phyloP scores from a whole-genome alignment of 1,284 basidiomycete species.

The Ganoderma sinense region DNA sequence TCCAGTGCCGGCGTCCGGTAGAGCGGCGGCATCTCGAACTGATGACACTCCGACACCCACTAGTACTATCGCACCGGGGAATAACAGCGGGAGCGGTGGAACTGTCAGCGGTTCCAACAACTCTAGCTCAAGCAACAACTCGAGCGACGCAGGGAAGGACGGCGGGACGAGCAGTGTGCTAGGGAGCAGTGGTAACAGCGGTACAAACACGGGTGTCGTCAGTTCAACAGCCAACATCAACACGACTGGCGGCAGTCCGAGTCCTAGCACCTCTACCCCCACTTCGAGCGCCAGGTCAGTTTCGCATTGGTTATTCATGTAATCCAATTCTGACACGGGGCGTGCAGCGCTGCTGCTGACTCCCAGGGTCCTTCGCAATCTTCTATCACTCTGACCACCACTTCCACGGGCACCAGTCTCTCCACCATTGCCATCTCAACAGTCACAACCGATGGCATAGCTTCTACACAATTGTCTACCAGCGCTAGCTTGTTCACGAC shows the following conservation, averaged over 20 bases:
- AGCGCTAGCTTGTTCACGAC: slow-evolving; percentile 19
- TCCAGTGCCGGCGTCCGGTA: neutral
- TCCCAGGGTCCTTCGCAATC: neutral
- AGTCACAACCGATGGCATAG: slow-evolving; percentile 8
- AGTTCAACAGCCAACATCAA: neutral
- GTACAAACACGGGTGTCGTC: neutral
- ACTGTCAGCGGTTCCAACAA: neutral
- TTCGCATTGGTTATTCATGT: neutral
- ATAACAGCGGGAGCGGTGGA: neutral
- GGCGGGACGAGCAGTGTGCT: neutral
- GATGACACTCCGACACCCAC: neutral
- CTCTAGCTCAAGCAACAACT: neutral
- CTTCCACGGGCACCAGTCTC: slow-evolving; percentile 7
- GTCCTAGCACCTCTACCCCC: neutral
- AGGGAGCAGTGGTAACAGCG: neutral
- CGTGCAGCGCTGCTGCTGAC: neutral
- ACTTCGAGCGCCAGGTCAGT: slow-evolving; percentile 1
- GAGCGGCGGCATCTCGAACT: neutral
- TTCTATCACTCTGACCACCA: slow-evolving; percentile 11
- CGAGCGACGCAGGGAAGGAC: neutral
- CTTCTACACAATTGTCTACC: slow-evolving; percentile 17
- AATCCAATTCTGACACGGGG: neutral
- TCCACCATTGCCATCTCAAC: slow-evolving; percentile 14
- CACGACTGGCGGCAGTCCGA: neutral
- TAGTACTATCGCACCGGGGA: neutral